These are phyloP conservation scores for Backusella tarrabulga DNA, from an alignment of 192 early-diverging fungal genomes.

Conservation along the genomic window DNA sequence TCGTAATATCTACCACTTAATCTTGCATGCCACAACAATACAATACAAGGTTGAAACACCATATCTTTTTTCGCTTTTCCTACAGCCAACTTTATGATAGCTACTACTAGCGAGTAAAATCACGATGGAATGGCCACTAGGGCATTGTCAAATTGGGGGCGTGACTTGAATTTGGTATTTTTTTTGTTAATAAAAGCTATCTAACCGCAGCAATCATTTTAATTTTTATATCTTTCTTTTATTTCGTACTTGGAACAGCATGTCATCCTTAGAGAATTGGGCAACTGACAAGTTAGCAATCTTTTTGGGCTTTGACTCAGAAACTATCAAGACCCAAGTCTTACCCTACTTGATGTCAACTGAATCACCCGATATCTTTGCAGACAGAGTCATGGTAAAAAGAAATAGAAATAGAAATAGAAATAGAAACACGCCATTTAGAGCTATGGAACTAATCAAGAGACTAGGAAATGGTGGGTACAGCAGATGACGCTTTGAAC, in stretches of 20 bases:
- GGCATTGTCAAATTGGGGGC: neutral
- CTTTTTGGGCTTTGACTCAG: conserved; percentile 39
- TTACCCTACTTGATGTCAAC: conserved; percentile 38
- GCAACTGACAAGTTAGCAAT: conserved; percentile 31
- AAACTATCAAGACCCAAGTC: conserved; percentile 34
- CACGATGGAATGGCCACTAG: too few relatives aligned
- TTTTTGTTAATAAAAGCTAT: neutral
- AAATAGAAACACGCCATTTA: neutral
- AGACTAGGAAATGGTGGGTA: conserved; percentile 29
- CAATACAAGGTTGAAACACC: too few relatives aligned
- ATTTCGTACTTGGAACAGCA: neutral
- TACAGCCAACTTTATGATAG: too few relatives aligned
- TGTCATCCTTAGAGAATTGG: conserved; percentile 30
- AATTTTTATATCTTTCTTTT: neutral
- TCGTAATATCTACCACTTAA: too few relatives aligned
- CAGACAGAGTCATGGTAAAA: conserved; percentile 31
- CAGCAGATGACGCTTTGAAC: conserved; percentile 13
- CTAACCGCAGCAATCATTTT: neutral
- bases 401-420: neutral
- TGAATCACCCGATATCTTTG: conserved; percentile 20
- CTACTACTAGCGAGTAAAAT: too few relatives aligned
- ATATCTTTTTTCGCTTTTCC: too few relatives aligned
- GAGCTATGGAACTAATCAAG: neutral
- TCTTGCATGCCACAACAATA: too few relatives aligned
- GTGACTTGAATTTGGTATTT: neutral